Conservation (phyloP, 495 filamentous ascomycete species). For the Pseudevernia furfuracea region DNA sequence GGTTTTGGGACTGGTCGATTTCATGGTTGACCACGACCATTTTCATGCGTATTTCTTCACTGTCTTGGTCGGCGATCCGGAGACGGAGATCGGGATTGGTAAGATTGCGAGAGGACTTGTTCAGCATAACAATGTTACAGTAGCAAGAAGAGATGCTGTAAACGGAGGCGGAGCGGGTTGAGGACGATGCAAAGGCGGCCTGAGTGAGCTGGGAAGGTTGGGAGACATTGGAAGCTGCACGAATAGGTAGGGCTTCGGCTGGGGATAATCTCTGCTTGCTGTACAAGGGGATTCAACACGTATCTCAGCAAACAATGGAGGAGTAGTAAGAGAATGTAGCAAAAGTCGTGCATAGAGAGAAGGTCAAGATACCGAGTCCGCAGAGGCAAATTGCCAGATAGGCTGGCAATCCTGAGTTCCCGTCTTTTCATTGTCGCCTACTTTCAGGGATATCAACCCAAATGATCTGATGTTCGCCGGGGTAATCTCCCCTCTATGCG, state of each 20-base stretch:
- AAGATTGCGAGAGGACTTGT: neutral
- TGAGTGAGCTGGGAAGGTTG: neutral
- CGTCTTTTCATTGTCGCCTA: too few species aligned
- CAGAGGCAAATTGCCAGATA: too few species aligned
- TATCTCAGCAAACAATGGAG: too few species aligned
- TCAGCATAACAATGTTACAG: neutral
- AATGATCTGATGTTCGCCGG: too few species aligned
- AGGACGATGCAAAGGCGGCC: neutral
- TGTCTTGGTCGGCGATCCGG: neutral
- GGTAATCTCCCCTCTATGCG: too few species aligned
- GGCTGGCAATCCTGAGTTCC: too few species aligned
- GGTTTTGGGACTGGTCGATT: neutral
- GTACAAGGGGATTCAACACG: neutral
- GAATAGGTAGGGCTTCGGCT: neutral
- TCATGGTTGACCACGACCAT: neutral
- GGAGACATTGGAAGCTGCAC: neutral
- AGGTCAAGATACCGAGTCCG: too few species aligned
- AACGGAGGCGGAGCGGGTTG: neutral
- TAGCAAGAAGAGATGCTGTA: neutral
- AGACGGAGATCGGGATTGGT: conserved; percentile 1
- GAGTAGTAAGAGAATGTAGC: too few species aligned
- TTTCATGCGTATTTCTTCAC: neutral
- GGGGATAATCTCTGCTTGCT: neutral
- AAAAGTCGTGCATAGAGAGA: neutral
- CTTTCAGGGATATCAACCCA: too few species aligned